Conservation (phyloP, 108 stramenopile species). For the Conticribra guillardii region DNA sequence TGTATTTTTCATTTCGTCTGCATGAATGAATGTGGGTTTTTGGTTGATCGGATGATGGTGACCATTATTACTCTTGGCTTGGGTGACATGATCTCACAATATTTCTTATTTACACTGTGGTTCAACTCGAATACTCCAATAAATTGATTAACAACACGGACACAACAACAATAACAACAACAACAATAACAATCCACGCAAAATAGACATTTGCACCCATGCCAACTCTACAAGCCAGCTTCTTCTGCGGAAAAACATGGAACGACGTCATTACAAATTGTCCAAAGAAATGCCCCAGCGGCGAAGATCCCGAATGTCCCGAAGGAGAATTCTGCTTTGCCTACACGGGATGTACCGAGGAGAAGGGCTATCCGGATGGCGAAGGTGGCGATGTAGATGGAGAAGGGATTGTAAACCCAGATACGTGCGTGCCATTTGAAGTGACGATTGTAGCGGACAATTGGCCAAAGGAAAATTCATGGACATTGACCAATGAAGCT, state of each 20-base stretch:
- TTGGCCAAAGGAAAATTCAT: constrained; percentile 36
- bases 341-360: constrained; percentile 35
- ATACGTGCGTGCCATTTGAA: constrained; percentile 7
- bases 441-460: constrained; percentile 35
- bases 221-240: constrained; percentile 32
- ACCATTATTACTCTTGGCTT: too few relatives aligned
- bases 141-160: too few relatives aligned
- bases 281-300: constrained; percentile 29
- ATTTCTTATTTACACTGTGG: too few relatives aligned
- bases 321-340: constrained; percentile 37
- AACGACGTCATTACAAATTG: constrained; percentile 31
- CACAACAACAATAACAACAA: constrained; percentile 4
- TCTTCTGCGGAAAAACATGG: constrained; percentile 32
- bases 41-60: too few relatives aligned
- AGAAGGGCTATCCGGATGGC: constrained; percentile 34
- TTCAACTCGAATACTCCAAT: too few relatives aligned
- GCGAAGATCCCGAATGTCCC: constrained; percentile 29
- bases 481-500: constrained; percentile 2
- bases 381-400: constrained; percentile 3
- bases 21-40: too few relatives aligned
- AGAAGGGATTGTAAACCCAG: neutral
- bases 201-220: constrained; percentile 35
- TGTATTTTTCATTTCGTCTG: too few relatives aligned
- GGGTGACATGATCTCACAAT: too few relatives aligned
- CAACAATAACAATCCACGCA: neutral